Base-by-base conservation (phyloP, 768 basidiomycete species). In the Termitomyces sp. region DNA sequence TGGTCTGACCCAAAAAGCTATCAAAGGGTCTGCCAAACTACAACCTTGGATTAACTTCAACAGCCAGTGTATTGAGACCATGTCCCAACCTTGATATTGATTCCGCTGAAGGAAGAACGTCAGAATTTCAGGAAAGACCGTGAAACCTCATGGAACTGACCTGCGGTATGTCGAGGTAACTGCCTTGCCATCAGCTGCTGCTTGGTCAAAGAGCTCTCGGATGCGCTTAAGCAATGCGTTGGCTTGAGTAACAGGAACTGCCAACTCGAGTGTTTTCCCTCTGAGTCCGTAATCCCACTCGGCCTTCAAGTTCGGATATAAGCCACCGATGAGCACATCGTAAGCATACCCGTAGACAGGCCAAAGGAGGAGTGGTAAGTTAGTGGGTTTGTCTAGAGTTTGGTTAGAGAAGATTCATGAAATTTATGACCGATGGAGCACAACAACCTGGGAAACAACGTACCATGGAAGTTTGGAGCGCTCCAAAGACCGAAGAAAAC, bases 81-180 rank as follows among this genome's bases (percentile, higher is more conserved):
- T 36, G 7, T 38, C 7, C 48, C 35, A 18, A 49, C 48, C 48
- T 49, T 49, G 35, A 49, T 49, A 13, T 49, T 49, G 11, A 49
- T 49, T 3, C 48, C 48, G 23, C 48, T 49, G 5, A 25, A 11
- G 3, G 29, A 27, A 18, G 2, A 25, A 10, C 7, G 25, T 49
- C 23, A 49, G 36, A 36, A 25, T 27, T 6, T 3, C 1, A 27
- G 11, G 2, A 27, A 25, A 13, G n/a, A 27, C 23, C n/a, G 12
- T 25, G 6, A 5, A 12, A 7, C 25, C 10, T 33, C 3, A 9
- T 32, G 29, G 9, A 23, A 31, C 58, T 50, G 46, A 67, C 67
- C 69, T 72, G 48, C 70, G 65, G 56, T 71, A 71, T 5, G 70
- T 71, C 6, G 68, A 65, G 12, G 72, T 73, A n/a, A 73, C 70